Base-by-base conservation (phyloP, 2,329 filamentous ascomycete species). In the Apiospora kogelbergensis region DNA sequence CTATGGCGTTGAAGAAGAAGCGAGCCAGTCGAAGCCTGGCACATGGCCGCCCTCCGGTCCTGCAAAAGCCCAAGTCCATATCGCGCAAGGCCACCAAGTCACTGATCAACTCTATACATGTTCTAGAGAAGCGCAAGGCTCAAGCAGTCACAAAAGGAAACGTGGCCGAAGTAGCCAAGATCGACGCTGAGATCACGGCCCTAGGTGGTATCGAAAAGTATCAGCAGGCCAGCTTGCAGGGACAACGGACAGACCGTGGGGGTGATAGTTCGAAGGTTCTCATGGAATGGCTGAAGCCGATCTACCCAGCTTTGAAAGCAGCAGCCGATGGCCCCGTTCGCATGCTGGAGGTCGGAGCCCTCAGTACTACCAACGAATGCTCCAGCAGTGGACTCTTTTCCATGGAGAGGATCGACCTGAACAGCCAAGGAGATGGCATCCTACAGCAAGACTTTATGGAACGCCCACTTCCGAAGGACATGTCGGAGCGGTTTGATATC, bases 361-460 rank as follows among this genome's bases (percentile, higher is more conserved):
- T 99, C 67, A 97, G 93, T 73, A 92, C 90, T 2, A 86, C 87
- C 46, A 99, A 99, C 78, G 92, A 91, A 17, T 97, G 94, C 79
- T 95, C 94, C 0, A 88, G 84, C 70, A 92, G 91, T 71, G 85
- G 85, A 7, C 78, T 87, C 57, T 92, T 98, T 74, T 84, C 92
- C 44, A 89, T 97, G 74, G 88, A 90, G 71, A 89, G 94, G 72
- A 98, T 99, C 78, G 96, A 99, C 77, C 83, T 99, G 68, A 93
- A 97, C 80, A 96, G 94, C 70, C 94, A 97, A 77, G 91, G 90
- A 63, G 85, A 91, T 1, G 90, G 89, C 0, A 99, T 99, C 73
- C 78, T 90, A 69, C 90, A 97, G 79, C 94, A 98, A 78, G 94
- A 99, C 79, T 98, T 99, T 76, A 97, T 99, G 95, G 83, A 93